Evolutionary conservation across 2,329 filamentous ascomycete species (phyloP).

Genomic region (Cladosporium sp.): DNA sequence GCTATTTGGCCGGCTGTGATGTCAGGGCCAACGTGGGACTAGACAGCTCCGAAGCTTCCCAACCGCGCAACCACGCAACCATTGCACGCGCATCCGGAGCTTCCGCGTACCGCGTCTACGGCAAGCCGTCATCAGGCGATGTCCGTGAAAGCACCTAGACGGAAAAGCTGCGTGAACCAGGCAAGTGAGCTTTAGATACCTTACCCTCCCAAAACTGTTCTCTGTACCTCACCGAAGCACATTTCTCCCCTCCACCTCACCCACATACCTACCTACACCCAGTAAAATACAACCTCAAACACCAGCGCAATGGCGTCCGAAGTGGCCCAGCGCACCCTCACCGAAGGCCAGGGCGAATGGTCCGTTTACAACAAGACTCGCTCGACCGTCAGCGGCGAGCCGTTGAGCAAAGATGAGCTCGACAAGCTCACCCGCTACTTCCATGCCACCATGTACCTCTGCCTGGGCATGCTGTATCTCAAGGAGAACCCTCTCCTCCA

Average conservation of each 20-base stretch:
- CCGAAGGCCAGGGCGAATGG: slow-evolving; percentile 25
- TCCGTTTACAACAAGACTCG: slow-evolving; percentile 26
- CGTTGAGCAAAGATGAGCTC: slow-evolving; percentile 60
- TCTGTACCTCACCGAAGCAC: neutral
- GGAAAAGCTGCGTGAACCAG: neutral
- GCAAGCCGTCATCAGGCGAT: slow-evolving; percentile 9
- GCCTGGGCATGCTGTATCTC: slow-evolving; percentile 75
- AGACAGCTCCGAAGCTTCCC: neutral
- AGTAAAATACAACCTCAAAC: neutral
- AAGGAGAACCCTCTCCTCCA: slow-evolving; percentile 65
- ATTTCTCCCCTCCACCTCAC: neutral
- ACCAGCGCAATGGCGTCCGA: slow-evolving; percentile 15
- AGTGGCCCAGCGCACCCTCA: slow-evolving; percentile 15
- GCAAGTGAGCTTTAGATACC: neutral
- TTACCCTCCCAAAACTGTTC: neutral
- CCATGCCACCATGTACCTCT: slow-evolving; percentile 67
- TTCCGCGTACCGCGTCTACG: neutral
- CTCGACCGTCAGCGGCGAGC: slow-evolving; percentile 36
- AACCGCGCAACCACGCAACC: neutral
- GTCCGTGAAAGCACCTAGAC: neutral
- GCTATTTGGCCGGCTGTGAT: too few relatives aligned
- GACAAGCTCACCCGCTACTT: slow-evolving; percentile 67
- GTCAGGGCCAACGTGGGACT: too few relatives aligned
- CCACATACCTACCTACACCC: neutral
- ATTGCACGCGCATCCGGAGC: slow-evolving; percentile 1